Base-by-base conservation (phyloP, 108 stramenopile species). In the Conticribra weissflogii region DNA sequence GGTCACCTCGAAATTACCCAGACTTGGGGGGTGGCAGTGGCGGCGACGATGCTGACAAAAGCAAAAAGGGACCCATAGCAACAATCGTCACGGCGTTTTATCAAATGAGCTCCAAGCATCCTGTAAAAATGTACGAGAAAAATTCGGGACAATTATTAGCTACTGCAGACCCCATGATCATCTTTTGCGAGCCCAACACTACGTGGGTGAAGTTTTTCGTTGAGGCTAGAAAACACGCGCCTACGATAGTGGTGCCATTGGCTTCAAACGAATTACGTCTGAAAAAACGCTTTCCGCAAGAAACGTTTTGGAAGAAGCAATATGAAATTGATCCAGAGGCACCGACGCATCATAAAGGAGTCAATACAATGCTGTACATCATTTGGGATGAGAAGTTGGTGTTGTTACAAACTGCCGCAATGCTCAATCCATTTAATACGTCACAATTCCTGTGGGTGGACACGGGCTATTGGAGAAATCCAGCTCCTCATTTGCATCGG, bases 301-400 rank as follows among this genome's bases (percentile, higher is more conserved):
- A 76, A 9, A 66, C 79, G 4, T 66, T 81, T 23, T 81, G 79
- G 79, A 77, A 76, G 71, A 65, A 71, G 18, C 79, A 81, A 18
- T 77, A 72, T 50, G 76, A 72, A n/a, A 81, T 81, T 29, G 79
- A 81, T 72, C 79, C 79, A 9, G 79, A 81, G 25, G 69, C 68
- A 22, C 17, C 63, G 12, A 77, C 76, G 15, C 79, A 81, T 66
- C 79, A 77, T 36, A 79, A 67, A 33, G 57, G 57, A 30, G 66
- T 79, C 27, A 72, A 72, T 44, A 81, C 79, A 22, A 61, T 71
- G 79, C 58, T 81, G 1, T 81, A 81, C 62, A 27, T 77, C 0
- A 71, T 81, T 19, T 81, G 79, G 79, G 49, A 75, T 52, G 79
- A 81, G 54, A 81, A 81, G 55, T 52, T 81, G 25, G 54, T 81